Base-by-base conservation (phyloP, 371 early-diverging fungal species). In the Circinella umbellata region DNA sequence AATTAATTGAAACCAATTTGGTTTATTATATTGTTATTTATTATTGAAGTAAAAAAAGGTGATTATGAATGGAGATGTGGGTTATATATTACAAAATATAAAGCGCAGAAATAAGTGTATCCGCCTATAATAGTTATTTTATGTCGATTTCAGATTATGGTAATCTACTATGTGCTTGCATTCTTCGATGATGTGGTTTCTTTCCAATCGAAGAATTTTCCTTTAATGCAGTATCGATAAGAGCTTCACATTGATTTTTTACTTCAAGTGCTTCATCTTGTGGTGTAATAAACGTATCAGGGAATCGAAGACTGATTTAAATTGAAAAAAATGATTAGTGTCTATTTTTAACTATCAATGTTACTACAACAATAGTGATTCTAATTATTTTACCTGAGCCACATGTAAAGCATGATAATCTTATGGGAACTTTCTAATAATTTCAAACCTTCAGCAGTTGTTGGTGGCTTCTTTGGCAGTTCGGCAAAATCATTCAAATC, bases 381-480 rank as follows among this genome's bases (percentile, higher is more conserved):
- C 27, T 27, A 27, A 9, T 15, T 27, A 13, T 63, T 64, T 69
- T 84, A 92, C 87, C 88, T 82, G 70, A 97, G 80, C 98, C 98
- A 97, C 76, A 96, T 82, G 69, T 95, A 98, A 35, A 95, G 70
- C 79, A 94, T 90, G 36, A 95, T 90, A 4, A 81, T 72, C 55
- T 91, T 88, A 74, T 98, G 98, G 48, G 73, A 67, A 15, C 72
- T 75, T 78, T 98, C 98, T 8, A 96, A 73, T 0, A 67, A 51
- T 5, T 69, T 53, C 34, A 96, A 78, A 13, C 69, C 72, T 48
- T 78, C 75, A 35, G 74, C 67, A 20, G 54, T 63, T 0, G 59
- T 68, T 8, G 59, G 64, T 15, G 85, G 76, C 4, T 42, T 60
- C 15, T 47, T 61, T 8, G 93, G 93, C 36, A 94, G 61, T 5